phyloP scores from a whole-genome alignment of 148 eudicot species.

The Silene conica region DNA sequence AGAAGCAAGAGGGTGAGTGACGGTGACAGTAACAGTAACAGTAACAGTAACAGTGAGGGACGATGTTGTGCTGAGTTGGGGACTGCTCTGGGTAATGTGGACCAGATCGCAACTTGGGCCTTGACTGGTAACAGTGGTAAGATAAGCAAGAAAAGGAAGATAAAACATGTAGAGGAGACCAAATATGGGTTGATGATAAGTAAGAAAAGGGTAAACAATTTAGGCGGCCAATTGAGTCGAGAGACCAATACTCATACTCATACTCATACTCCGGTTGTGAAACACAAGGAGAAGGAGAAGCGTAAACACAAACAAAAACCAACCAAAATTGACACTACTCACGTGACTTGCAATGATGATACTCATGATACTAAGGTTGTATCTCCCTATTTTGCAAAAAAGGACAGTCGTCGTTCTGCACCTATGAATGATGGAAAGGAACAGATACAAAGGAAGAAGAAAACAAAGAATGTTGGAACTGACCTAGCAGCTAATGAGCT shows the following conservation, averaged over 20 bases:
- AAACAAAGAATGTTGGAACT: slow-evolving; percentile 3
- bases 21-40: neutral
- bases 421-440: neutral
- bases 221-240: neutral
- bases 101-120: neutral
- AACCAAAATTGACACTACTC: neutral
- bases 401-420: neutral
- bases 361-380: neutral
- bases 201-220: neutral
- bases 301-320: neutral
- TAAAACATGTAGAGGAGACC: neutral
- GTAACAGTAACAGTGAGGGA: no score
- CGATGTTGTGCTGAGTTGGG: no score
- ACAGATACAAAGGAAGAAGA: slow-evolving; percentile 10
- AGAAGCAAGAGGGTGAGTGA: neutral
- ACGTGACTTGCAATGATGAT: neutral
- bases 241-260: neutral
- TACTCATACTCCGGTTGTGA: neutral
- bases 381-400: slow-evolving; percentile 18
- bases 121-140: neutral
- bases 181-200: neutral
- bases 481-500: slow-evolving; percentile 1
- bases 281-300: neutral
- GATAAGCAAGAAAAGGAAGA: neutral
- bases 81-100: neutral